Base-by-base conservation (phyloP, 441 rosid genomes). In the Populus hybrid region DNA sequence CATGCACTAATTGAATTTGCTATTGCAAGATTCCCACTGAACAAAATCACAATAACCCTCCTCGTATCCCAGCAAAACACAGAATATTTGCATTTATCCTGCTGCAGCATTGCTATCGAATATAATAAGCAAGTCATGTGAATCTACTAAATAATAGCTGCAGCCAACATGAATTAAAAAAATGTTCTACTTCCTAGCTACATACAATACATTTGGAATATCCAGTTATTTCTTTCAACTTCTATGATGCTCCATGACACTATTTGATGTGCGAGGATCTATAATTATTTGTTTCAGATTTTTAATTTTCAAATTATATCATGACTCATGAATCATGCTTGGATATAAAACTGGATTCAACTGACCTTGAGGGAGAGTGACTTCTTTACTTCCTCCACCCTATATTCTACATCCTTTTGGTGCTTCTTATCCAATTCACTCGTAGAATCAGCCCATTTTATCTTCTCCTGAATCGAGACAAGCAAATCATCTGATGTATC, bases 391-490 rank as follows among this genome's bases (percentile, higher is more conserved):
- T 97, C 98, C 83, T 94, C 99, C 80, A 87, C 86, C 80, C 80
- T 84, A 69, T 93, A 97, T 79, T 94, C 97, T 10, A 91, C 88
- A 72, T 94, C 99, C 88, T 93, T 93, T 18, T 79, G 84, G 40
- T 93, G 94, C 84, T 88, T 92, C 87, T 91, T 93, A 88, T 93
- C 96, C 82, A 83, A 72, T 72, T 94, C 99, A 80, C 94, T 90
- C 97, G 91, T 94, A 28, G 80, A 84, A 85, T 97, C 99, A 35
- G 98, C 99, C 99, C 99, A 97, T 82, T 93, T 97, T 78, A 97
- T 91, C 90, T 91, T 94, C 84, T 97, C 97, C 89, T 94, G 98
- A 87, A 94, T 92, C 12, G 98, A 83, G 53, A 86, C 82, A 18
- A 97, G 98, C 73, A 94, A 88, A 83, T 86, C 87, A 78, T 94